Base-by-base conservation (phyloP, 805 yeast species). In the Zygosaccharomyces bisporus region DNA sequence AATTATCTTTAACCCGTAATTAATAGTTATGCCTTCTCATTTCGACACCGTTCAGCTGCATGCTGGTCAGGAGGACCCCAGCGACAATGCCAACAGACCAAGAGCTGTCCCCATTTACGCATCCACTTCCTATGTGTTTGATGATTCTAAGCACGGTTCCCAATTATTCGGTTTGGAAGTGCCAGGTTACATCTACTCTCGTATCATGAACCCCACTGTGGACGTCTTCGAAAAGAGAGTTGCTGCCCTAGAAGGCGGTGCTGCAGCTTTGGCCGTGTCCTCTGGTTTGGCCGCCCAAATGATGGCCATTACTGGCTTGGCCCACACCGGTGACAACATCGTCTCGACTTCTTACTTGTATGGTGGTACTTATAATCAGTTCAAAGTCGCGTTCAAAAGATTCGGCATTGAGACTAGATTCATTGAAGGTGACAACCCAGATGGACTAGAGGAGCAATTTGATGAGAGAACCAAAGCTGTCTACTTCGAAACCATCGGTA, bases 221-320 rank as follows among this genome's bases (percentile, higher is more conserved):
- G 95, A 85, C 57, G 91, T 86, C 19, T 85, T 91, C 51, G 99
- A 91, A 70, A 79, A 86, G 64, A 79, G 99, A 70, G 75, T 91
- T 48, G 95, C 96, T 43, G 95, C 95, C 41, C 76, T 91, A 49
- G 99, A 91, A 70, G 83, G 85, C 46, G 99, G 98, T 61, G 82
- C 81, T 41, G 95, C 85, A 47, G 98, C 95, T 3, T 69, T 91
- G 44, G 95, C 96, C 5, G 83, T 84, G 19, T 68, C 95, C 17
- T 89, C 97, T n/a, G 99, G 99, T 50, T 96, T 90, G 70, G 91
- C 97, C 43, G 97, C 98, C 20, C 96, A 90, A 66, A 79, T 88
- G 54, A 63, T 85, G 47, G 95, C 96, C 16, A 73, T 89, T 63
- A 75, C 86, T 27, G 87, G 87, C 45, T 74, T 89, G 55, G 95